phyloP scores from a whole-genome alignment of 306 rosid species.

The Dalbergia cochinchinensis region DNA sequence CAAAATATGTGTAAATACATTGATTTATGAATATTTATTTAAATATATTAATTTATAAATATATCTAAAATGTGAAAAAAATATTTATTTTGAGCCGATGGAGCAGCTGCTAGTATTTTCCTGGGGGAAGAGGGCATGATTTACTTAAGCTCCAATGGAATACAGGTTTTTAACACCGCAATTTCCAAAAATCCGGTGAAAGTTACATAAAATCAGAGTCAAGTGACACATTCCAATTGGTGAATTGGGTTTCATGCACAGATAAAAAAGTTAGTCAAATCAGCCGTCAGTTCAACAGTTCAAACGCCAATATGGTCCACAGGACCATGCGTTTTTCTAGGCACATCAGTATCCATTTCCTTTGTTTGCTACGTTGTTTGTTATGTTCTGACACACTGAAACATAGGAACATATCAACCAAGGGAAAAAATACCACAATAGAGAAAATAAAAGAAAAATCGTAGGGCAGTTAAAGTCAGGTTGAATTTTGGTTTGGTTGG shows the following conservation, averaged over 20 bases:
- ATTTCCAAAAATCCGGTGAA: background rate
- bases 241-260: conserved; percentile 22
- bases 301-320: conserved; percentile 29
- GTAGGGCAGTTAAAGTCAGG: conserved; percentile 50
- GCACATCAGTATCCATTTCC: conserved; percentile 1
- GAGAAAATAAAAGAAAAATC: background rate
- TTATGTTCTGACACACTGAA: conserved; percentile 31
- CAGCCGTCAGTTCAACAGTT: conserved; percentile 51
- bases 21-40: too few species aligned
- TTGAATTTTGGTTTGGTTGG: conserved; percentile 63
- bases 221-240: conserved; percentile 1
- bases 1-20: too few species aligned
- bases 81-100: too few species aligned
- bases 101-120: background rate
- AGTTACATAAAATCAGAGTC: background rate
- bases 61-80: too few species aligned
- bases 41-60: too few species aligned
- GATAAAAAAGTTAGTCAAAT: conserved; percentile 6
- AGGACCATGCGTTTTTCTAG: conserved; percentile 27
- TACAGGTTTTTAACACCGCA: background rate
- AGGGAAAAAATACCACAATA: background rate
- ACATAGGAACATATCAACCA: conserved; percentile 32
- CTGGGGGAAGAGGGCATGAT: background rate
- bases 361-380: conserved; percentile 2
- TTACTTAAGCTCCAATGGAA: background rate